A percentile compares a stretch with the other conserved stretches of the same genome.
Conservation (phyloP, 2,329 filamentous ascomycete genomes). For the Daldinia sp. region DNA sequence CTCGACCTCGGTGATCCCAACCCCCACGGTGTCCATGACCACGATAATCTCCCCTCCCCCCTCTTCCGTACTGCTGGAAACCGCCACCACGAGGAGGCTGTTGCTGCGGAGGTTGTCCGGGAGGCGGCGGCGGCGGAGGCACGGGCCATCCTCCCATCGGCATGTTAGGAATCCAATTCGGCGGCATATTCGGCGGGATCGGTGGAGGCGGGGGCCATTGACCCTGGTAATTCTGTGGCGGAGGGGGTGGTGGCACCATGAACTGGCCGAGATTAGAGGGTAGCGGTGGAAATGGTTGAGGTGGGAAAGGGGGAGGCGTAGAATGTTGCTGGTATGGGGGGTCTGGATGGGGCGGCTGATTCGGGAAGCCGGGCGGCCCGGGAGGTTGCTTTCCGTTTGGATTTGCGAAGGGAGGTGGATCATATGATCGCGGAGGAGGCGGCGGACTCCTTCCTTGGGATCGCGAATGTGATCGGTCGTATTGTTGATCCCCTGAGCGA, state of each 20-base stretch:
- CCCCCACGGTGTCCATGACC: constrained; percentile 49
- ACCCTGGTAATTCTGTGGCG: constrained; percentile 41
- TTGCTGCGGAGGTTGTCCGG: constrained; percentile 39
- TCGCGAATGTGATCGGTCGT: constrained; percentile 40
- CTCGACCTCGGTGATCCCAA: constrained; percentile 43
- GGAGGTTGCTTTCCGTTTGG: constrained; percentile 36
- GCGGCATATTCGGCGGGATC: constrained; percentile 41
- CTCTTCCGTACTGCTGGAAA: constrained; percentile 48
- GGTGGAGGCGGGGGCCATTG: constrained; percentile 44
- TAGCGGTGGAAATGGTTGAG: constrained; percentile 39
- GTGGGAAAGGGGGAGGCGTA: constrained; percentile 40
- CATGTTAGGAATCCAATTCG: constrained; percentile 46
- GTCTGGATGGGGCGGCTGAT: constrained; percentile 31
- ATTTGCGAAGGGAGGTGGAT: constrained; percentile 16
- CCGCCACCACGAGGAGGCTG: constrained; percentile 34
- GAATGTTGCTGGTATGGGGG: constrained; percentile 40
- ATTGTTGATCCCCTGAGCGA: constrained; percentile 42
- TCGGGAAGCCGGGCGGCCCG: constrained; percentile 34
- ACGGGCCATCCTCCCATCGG: constrained; percentile 39
- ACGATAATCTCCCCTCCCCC: constrained; percentile 50
- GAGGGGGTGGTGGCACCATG: constrained; percentile 47
- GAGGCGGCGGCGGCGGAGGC: constrained; percentile 42
- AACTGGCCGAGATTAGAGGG: constrained; percentile 46
- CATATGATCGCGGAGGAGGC: constrained; percentile 30
- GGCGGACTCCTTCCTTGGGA: constrained; percentile 34